Evolutionary conservation across 2,329 filamentous ascomycete genomes (phyloP).

Genomic region (Mycosphaerella sp.): DNA sequence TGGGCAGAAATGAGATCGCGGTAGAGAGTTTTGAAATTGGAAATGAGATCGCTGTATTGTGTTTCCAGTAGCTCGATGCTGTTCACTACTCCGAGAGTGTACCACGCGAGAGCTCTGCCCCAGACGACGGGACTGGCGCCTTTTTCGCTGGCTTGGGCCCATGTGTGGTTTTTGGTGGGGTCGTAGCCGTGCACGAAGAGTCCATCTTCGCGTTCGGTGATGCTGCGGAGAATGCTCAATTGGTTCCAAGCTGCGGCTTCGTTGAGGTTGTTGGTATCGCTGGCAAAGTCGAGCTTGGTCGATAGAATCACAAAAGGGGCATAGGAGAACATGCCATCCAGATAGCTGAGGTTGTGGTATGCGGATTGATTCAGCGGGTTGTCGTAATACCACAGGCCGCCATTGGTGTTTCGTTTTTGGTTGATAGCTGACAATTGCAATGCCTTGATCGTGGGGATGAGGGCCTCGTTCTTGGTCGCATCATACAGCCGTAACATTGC

Average conservation of each 20-base stretch:
- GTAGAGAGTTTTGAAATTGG: constrained; percentile 36
- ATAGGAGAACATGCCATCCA: constrained; percentile 50
- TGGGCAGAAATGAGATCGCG: constrained; percentile 37
- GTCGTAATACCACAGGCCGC: constrained; percentile 34
- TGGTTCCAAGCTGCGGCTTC: constrained; percentile 34
- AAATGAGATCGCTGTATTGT: constrained; percentile 17
- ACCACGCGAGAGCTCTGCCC: constrained; percentile 52
- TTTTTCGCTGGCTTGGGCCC: constrained; percentile 44
- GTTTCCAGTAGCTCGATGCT: constrained; percentile 40
- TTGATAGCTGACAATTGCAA: constrained; percentile 27
- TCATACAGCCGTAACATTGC: constrained; percentile 22
- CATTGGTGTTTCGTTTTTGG: constrained; percentile 29
- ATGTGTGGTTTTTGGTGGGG: constrained; percentile 42
- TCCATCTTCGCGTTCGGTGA: constrained; percentile 38
- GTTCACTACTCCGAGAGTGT: constrained; percentile 47
- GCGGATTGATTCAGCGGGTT: constrained; percentile 22
- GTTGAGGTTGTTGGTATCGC: constrained; percentile 13
- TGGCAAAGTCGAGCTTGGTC: constrained; percentile 5
- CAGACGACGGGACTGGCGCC: constrained; percentile 50
- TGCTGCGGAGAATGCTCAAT: constrained; percentile 42
- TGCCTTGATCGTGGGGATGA: constrained; percentile 12
- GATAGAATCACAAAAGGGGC: constrained; percentile 39
- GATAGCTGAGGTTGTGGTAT: constrained; percentile 49
- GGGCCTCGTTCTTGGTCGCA: constrained; percentile 15
- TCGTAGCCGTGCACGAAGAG: constrained; percentile 53